Conservation (phyloP, 2,329 filamentous ascomycete species). For the Alternaria triticimaculans region DNA sequence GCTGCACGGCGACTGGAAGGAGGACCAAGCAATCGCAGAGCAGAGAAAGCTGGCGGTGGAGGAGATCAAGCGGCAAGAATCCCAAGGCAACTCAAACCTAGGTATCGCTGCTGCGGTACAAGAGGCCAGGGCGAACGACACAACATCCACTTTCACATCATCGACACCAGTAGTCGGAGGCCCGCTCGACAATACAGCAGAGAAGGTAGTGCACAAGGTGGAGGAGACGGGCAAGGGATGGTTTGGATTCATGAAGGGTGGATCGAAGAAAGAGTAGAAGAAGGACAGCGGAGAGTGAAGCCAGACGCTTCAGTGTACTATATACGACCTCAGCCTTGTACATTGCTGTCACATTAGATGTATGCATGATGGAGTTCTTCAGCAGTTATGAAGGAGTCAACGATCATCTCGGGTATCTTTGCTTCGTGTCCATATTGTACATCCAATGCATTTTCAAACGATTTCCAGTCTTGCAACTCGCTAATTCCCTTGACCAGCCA, state of each 20-base stretch:
- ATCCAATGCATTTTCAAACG: not conserved
- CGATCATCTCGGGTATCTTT: conserved; percentile 33
- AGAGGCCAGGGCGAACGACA: conserved; percentile 36
- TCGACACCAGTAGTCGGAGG: conserved; percentile 50
- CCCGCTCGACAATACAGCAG: conserved; percentile 55
- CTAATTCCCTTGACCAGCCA: conserved; percentile 47
- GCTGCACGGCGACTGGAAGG: conserved; percentile 47
- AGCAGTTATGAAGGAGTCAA: conserved; percentile 28
- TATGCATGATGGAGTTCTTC: conserved; percentile 43
- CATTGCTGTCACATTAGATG: conserved; percentile 41
- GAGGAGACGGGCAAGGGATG: conserved; percentile 52
- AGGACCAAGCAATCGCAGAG: conserved; percentile 44
- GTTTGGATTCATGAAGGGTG: conserved; percentile 54
- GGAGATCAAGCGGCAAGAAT: conserved; percentile 38
- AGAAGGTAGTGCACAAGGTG: conserved; percentile 47
- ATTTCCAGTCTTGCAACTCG: not conserved
- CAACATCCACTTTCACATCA: conserved; percentile 11
- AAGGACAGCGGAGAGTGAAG: not conserved
- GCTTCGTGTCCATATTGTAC: conserved; percentile 35
- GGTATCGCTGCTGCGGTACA: conserved; percentile 43
- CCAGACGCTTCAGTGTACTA: conserved; percentile 35
- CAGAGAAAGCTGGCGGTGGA: conserved; percentile 42
- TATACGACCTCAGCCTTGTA: conserved; percentile 43
- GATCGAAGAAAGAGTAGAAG: conserved; percentile 28
- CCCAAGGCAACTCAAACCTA: conserved; percentile 24